Conservation (phyloP, 2,329 filamentous ascomycete species). For the Helotiales sp. region DNA sequence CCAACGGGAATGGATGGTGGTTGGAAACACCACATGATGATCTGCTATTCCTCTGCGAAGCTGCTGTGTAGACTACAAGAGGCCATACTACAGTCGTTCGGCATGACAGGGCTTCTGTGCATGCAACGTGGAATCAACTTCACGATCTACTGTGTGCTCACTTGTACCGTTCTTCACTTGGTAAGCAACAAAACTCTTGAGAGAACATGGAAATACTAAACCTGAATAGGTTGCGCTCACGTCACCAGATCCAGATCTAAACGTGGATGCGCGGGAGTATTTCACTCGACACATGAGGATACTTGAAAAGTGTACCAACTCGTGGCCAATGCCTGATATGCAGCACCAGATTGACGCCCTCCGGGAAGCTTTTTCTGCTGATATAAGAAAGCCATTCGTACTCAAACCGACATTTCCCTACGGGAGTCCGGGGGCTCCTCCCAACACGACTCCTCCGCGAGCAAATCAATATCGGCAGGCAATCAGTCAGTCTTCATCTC, state of each 20-base stretch:
- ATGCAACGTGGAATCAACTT: conserved; percentile 96
- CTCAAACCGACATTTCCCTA: conserved; percentile 86
- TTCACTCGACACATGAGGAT: conserved; percentile 95
- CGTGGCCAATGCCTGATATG: conserved; percentile 88
- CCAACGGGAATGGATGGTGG: conserved; percentile 67
- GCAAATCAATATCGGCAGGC: conserved; percentile 31
- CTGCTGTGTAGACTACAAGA: conserved; percentile 85
- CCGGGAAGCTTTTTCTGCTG: conserved; percentile 86
- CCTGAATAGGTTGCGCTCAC: conserved; percentile 77
- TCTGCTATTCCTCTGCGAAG: conserved; percentile 84
- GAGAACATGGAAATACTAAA: conserved; percentile 6
- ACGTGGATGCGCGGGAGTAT: conserved; percentile 80
- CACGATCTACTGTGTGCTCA: conserved; percentile 87
- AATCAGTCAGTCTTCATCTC: conserved; percentile 30
- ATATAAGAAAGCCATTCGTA: conserved; percentile 81
- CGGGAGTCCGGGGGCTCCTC: conserved; percentile 61
- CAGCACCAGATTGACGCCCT: conserved; percentile 87
- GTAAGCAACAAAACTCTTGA: conserved; percentile 53
- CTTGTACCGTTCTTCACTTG: conserved; percentile 89
- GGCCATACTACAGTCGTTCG: conserved; percentile 73
- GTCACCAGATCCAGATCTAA: conserved; percentile 86
- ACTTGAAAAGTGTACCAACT: conserved; percentile 77
- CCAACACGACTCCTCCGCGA: conserved; percentile 28
- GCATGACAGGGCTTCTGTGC: conserved; percentile 77
- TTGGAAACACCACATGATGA: conserved; percentile 86